Conservation (phyloP, 192 early-diverging fungal species). For the Umbelopsis ramanniana region DNA sequence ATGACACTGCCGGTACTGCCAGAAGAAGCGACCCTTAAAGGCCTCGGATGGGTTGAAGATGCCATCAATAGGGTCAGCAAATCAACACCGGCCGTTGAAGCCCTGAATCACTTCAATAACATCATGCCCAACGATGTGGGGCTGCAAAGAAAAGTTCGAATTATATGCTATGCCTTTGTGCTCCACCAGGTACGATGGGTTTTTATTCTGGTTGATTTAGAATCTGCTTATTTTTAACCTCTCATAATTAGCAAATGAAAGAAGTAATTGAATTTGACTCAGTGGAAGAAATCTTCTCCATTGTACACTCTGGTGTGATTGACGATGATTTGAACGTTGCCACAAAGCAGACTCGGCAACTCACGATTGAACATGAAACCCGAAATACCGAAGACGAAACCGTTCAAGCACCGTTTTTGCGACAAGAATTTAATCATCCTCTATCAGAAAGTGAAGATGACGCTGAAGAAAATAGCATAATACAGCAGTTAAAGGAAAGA, state of each 20-base stretch:
- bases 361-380: neutral
- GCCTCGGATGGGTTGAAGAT: conserved; percentile 52
- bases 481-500: conserved; percentile 33
- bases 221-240: neutral
- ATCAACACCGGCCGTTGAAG: neutral
- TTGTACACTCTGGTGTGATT: neutral
- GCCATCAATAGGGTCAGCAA: conserved; percentile 1
- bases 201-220: neutral
- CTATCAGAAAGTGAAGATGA: conserved; percentile 3
- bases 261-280: conserved; percentile 31
- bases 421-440: too few relatives aligned
- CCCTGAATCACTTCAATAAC: neutral
- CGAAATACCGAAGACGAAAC: too few relatives aligned
- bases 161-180: conserved; percentile 18
- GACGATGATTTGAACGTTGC: neutral
- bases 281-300: conserved; percentile 24
- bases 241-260: conserved; percentile 25
- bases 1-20: conserved; percentile 42
- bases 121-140: neutral
- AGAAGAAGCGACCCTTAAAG: conserved; percentile 55
- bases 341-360: neutral
- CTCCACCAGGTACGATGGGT: neutral
- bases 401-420: too few relatives aligned
- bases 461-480: conserved; percentile 18
- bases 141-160: conserved; percentile 2